Evolutionary conservation across 208 protist species (phyloP).

Genomic region (Naegleria fowleri): DNA sequence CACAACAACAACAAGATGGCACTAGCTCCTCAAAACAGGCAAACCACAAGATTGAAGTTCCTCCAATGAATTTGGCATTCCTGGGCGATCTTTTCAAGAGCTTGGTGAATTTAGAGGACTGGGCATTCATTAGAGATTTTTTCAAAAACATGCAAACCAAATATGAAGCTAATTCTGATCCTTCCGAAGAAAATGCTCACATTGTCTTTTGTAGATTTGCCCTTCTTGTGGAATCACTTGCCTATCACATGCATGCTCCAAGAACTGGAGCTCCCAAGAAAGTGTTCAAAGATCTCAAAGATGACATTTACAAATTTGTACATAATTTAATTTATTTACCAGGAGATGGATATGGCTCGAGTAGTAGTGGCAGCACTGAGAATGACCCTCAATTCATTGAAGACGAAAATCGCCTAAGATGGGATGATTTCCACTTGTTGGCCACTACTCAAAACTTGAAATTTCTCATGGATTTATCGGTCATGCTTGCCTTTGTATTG

Average conservation of each 20-base stretch:
- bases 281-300: slow-evolving; percentile 5
- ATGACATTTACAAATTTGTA: background rate
- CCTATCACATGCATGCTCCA: background rate
- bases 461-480: background rate
- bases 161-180: background rate
- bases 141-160: background rate
- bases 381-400: background rate
- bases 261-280: background rate
- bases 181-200: background rate
- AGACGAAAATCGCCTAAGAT: background rate
- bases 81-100: background rate
- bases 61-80: background rate
- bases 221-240: background rate
- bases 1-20: background rate
- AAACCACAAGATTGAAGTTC: background rate
- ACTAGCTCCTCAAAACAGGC: background rate
- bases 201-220: background rate
- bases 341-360: background rate
- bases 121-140: background rate
- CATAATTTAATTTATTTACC: slow-evolving; percentile 12
- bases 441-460: background rate
- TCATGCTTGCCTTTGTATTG: background rate
- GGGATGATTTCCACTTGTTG: background rate
- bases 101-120: background rate
- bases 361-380: background rate